A percentile compares a stretch with the other conserved stretches of the same genome.
Evolutionary conservation across 1,139 yeast genomes (phyloP).

Genomic region (Dujonia santamariae): DNA sequence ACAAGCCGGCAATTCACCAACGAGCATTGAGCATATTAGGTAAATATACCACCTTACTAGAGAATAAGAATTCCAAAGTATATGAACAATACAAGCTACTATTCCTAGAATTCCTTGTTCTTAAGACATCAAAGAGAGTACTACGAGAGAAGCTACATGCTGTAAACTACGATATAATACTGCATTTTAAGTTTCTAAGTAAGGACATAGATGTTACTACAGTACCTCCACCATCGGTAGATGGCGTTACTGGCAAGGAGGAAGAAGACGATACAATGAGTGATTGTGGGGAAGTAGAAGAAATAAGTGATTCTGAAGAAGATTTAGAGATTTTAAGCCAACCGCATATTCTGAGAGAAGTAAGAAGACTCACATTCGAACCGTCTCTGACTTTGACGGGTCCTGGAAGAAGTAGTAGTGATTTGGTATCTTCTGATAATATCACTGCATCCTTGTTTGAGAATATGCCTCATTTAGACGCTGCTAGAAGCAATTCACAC

Average conservation of each 20-base stretch:
- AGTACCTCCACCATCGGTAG: too few species aligned
- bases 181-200: conserved; percentile 2
- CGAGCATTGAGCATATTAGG: conserved; percentile 1
- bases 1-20: conserved; percentile 4
- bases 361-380: conserved; percentile 2
- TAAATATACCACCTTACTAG: neutral
- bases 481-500: too few species aligned
- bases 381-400: conserved; percentile 6
- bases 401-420: conserved; percentile 6
- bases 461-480: conserved; percentile 14
- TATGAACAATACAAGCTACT: neutral
- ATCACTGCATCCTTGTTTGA: conserved; percentile 6
- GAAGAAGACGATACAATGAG: too few species aligned
- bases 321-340: conserved; percentile 12
- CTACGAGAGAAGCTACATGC: neutral
- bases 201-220: too few species aligned
- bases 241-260: too few species aligned
- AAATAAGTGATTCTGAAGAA: conserved; percentile 29
- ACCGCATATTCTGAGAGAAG: conserved; percentile 5
- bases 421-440: conserved; percentile 9
- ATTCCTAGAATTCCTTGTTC: conserved; percentile 1
- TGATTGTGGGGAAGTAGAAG: conserved; percentile 9
- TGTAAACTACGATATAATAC: conserved; percentile 5
- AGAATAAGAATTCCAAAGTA: neutral
- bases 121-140: neutral